These are phyloP conservation scores for Phytopythium oedochilum DNA, from an alignment of 352 stramenopile genomes.

Conservation along the genomic window DNA sequence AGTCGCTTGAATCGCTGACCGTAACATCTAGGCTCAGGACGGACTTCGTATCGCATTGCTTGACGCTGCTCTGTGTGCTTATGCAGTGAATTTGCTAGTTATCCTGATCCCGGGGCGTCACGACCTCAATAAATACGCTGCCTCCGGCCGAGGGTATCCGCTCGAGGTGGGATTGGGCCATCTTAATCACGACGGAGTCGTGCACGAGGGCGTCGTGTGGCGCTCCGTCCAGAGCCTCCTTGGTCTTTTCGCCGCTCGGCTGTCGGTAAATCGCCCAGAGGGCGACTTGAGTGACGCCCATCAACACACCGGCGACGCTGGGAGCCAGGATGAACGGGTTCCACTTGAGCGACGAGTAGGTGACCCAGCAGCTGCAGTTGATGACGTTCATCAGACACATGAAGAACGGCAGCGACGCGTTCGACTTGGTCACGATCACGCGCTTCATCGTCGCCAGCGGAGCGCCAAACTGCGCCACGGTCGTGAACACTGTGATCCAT, in stretches of 20 bases:
- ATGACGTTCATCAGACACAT: slow-evolving; percentile 5
- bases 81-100: not conserved
- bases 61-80: too few species aligned
- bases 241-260: not conserved
- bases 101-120: not conserved
- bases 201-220: not conserved
- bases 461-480: slow-evolving; percentile 12
- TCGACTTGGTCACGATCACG: slow-evolving; percentile 5
- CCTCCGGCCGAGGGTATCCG: not conserved
- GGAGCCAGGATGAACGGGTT: slow-evolving; percentile 2
- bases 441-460: slow-evolving; percentile 6
- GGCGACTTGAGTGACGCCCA: not conserved
- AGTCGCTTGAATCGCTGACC: too few species aligned
- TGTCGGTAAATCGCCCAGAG: slow-evolving; percentile 1
- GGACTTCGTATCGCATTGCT: too few species aligned
- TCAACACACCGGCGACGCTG: not conserved
- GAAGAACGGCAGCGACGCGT: slow-evolving; percentile 7
- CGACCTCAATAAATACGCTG: not conserved
- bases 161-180: too few species aligned
- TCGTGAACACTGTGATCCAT: slow-evolving; percentile 8
- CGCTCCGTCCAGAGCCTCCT: not conserved
- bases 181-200: not conserved
- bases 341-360: slow-evolving; percentile 6
- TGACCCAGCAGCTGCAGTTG: slow-evolving; percentile 3
- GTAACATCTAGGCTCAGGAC: too few species aligned